Evolutionary conservation across 2,329 filamentous ascomycete genomes (phyloP).

Genomic region (Mycogone perniciosa): DNA sequence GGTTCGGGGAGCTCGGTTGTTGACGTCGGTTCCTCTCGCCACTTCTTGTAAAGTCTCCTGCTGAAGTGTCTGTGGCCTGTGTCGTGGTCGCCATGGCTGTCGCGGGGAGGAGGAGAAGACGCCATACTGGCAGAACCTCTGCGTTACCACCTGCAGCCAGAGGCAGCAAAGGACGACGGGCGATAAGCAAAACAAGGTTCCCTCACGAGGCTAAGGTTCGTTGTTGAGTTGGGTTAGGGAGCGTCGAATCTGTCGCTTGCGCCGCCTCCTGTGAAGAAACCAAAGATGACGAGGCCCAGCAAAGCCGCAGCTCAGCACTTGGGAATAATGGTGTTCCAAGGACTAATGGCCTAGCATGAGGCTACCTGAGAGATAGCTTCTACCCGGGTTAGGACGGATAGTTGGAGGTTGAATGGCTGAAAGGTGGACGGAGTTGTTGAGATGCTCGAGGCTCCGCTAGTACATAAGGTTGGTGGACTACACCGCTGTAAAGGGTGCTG

Average conservation of each 20-base stretch:
- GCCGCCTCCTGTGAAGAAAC: background rate
- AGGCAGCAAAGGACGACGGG: background rate
- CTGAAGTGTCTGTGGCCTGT: conserved; percentile 31
- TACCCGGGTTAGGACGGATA: background rate
- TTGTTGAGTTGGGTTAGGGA: background rate
- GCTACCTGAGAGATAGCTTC: conserved; percentile 2
- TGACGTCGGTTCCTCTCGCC: conserved; percentile 31
- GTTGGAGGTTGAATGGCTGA: background rate
- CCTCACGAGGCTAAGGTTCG: conserved; percentile 4
- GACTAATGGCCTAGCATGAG: conserved; percentile 2
- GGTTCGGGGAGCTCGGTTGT: conserved; percentile 46
- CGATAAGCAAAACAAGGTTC: background rate
- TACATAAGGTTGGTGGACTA: conserved; percentile 5
- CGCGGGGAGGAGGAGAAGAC: conserved; percentile 12
- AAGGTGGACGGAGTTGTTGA: conserved; percentile 1
- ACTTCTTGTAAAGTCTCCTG: conserved; percentile 41
- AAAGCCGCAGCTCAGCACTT: background rate
- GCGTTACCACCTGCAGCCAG: background rate
- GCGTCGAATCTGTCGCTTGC: background rate
- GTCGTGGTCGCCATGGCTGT: conserved; percentile 28
- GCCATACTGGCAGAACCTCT: background rate
- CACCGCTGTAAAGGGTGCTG: background rate
- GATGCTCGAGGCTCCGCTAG: conserved; percentile 1
- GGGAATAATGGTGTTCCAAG: background rate
- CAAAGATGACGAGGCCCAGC: conserved; percentile 2